Evolutionary conservation across 331 rosid genomes (phyloP).

Genomic region (Malus hybrid): DNA sequence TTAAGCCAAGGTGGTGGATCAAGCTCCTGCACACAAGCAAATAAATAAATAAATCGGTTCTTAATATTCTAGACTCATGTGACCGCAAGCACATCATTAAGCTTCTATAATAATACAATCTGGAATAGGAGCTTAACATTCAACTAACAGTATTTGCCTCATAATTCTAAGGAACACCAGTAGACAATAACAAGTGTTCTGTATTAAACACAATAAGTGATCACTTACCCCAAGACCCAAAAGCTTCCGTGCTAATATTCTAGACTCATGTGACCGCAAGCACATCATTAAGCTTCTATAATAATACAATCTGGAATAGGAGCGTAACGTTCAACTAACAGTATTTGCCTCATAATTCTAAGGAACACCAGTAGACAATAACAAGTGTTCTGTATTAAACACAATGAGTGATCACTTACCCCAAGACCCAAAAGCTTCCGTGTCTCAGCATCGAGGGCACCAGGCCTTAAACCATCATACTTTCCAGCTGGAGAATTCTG

Average conservation of each 20-base stretch:
- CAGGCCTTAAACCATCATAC: constrained; percentile 86
- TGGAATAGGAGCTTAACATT: background rate
- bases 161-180: background rate
- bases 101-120: background rate
- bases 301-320: background rate
- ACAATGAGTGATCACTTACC: constrained; percentile 35
- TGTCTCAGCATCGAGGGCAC: constrained; percentile 70
- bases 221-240: constrained; percentile 73
- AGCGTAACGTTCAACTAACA: background rate
- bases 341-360: background rate
- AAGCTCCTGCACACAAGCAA: constrained; percentile 55
- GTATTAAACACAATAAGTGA: background rate
- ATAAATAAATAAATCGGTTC: background rate
- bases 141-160: background rate
- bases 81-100: background rate
- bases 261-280: background rate
- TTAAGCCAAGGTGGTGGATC: constrained; percentile 98
- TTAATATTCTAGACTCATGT: background rate
- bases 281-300: background rate
- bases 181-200: background rate
- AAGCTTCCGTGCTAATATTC: constrained; percentile 35
- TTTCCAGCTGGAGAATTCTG: constrained; percentile 77
- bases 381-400: background rate
- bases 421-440: constrained; percentile 70
- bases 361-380: background rate